A percentile compares a stretch with the other conserved stretches of the same genome.
Evolutionary conservation across 2,329 filamentous ascomycete genomes (phyloP).

Genomic region (Chaetothyriales sp.): DNA sequence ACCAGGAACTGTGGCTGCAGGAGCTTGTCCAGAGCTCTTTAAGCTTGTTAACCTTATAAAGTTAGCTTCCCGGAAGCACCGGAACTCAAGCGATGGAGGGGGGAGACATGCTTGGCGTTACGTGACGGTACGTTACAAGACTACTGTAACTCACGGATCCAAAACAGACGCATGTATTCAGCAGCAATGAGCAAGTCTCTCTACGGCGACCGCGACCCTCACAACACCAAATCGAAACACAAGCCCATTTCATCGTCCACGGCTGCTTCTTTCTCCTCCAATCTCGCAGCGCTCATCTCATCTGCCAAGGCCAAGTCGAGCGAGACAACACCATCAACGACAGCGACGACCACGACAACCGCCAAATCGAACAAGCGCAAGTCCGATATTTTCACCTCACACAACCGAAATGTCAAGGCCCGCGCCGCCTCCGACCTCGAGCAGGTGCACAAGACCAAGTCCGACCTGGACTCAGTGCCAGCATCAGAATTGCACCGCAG

Average conservation of each 20-base stretch:
- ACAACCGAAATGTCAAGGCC: slow-evolving; percentile 48
- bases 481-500: slow-evolving; percentile 46
- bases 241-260: slow-evolving; percentile 55
- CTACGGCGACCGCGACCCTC: slow-evolving; percentile 60
- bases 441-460: slow-evolving; percentile 45
- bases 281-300: slow-evolving; percentile 65
- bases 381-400: slow-evolving; percentile 52
- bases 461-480: slow-evolving; percentile 48
- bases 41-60: neutral
- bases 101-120: neutral
- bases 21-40: neutral
- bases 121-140: neutral
- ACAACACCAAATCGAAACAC: slow-evolving; percentile 42
- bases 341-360: slow-evolving; percentile 28
- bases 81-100: neutral
- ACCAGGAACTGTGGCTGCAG: neutral
- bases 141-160: neutral
- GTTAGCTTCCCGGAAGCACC: neutral
- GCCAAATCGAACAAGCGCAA: slow-evolving; percentile 39
- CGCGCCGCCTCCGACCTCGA: slow-evolving; percentile 47
- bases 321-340: slow-evolving; percentile 12
- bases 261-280: slow-evolving; percentile 72
- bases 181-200: slow-evolving; percentile 26
- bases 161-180: neutral
- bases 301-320: slow-evolving; percentile 27